A percentile compares a stretch with the other conserved stretches of the same genome.
These are phyloP conservation scores for Marsdenia floribunda DNA, from an alignment of 257 asterid species.

Conservation along the genomic window DNA sequence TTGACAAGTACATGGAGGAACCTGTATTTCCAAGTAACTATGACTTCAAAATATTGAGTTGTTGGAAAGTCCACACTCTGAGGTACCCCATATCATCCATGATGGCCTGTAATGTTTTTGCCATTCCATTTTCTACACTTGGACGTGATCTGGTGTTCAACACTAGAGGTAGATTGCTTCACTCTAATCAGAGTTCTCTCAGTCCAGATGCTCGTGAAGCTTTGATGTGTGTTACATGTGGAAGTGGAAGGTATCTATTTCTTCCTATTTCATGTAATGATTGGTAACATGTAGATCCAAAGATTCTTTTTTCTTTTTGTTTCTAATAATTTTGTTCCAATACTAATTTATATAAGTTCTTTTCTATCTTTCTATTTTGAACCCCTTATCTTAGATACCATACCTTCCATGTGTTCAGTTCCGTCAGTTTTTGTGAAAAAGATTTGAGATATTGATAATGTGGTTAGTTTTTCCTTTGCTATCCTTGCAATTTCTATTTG, in stretches of 20 bases:
- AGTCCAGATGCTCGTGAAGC: conserved; percentile 72
- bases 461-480: neutral
- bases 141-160: conserved; percentile 47
- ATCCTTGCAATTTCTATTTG: neutral
- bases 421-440: conserved; percentile 44
- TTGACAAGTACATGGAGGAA: conserved; percentile 90
- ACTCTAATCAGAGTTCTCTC: conserved; percentile 51
- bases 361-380: no score
- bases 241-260: conserved; percentile 51
- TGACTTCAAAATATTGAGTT: conserved; percentile 70
- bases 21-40: conserved; percentile 68
- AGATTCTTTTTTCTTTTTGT: conserved; percentile 37
- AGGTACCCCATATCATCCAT: conserved; percentile 78
- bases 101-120: conserved; percentile 89
- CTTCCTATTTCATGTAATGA: conserved; percentile 20
- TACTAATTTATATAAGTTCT: neutral
- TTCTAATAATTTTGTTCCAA: conserved; percentile 2
- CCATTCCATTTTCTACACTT: conserved; percentile 76
- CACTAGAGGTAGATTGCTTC: conserved; percentile 48
- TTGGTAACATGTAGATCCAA: conserved; percentile 69
- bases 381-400: conserved; percentile 32
- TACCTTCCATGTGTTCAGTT: conserved; percentile 34
- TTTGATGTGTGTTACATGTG: conserved; percentile 64
- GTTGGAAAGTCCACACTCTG: conserved; percentile 97
- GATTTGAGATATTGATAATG: conserved; percentile 21